phyloP scores from a whole-genome alignment of 371 early-diverging fungal genomes.

The Mucor sp. region DNA sequence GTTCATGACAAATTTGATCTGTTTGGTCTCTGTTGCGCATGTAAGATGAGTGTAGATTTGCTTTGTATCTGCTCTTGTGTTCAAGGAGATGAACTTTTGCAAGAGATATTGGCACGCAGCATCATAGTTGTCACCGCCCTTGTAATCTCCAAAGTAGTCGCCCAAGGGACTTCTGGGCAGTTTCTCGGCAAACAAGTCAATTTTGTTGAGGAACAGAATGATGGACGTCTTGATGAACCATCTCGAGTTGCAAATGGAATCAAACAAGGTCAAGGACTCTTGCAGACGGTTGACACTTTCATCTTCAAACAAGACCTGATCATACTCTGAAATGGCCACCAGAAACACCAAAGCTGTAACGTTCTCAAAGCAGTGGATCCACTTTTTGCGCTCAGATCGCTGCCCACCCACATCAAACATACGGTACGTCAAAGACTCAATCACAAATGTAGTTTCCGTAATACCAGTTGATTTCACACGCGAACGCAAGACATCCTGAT shows the following conservation, averaged over 20 bases:
- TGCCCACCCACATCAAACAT: constrained; percentile 97
- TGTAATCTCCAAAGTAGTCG: constrained; percentile 75
- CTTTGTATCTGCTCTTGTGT: constrained; percentile 44
- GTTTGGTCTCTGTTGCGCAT: constrained; percentile 71
- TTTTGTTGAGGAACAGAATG: constrained; percentile 85
- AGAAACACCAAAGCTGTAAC: constrained; percentile 93
- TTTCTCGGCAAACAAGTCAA: constrained; percentile 79
- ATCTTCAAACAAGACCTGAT: constrained; percentile 93
- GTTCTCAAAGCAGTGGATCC: constrained; percentile 95
- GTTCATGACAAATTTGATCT: constrained; percentile 76
- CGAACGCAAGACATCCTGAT: constrained; percentile 84
- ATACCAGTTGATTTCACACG: constrained; percentile 88
- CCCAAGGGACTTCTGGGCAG: constrained; percentile 61
- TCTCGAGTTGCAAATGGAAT: constrained; percentile 76
- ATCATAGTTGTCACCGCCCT: constrained; percentile 70
- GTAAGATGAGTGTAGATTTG: constrained; percentile 58
- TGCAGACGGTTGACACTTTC: constrained; percentile 73
- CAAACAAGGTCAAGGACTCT: constrained; percentile 72
- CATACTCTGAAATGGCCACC: constrained; percentile 94
- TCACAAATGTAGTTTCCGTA: constrained; percentile 83
- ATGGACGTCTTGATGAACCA: constrained; percentile 83
- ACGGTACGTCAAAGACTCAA: constrained; percentile 77
- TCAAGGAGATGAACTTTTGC: constrained; percentile 45
- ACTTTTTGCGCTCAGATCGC: constrained; percentile 90
- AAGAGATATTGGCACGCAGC: constrained; percentile 53